A percentile compares a stretch with the other conserved stretches of the same genome.
Conservation (phyloP, 176 grass and related monocot genomes). For the Rhynchospora pubera region DNA sequence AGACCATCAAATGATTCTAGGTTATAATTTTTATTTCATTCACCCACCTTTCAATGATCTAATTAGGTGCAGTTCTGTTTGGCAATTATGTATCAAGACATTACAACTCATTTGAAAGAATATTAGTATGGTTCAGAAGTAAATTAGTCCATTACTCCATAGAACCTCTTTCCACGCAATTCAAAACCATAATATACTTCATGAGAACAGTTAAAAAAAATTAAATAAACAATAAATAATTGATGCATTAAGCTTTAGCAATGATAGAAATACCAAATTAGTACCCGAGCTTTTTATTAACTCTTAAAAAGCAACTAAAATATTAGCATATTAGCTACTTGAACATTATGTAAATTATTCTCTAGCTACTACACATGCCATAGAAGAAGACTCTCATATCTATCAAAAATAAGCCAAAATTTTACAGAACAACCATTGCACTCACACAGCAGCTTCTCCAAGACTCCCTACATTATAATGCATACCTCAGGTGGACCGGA, state of each 20-base stretch:
- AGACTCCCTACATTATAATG: not conserved
- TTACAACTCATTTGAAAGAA: not conserved
- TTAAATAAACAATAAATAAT: not conserved
- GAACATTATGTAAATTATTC: not conserved
- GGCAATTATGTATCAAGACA: not conserved
- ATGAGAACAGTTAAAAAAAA: not conserved
- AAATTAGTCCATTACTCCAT: not conserved
- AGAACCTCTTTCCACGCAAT: not conserved
- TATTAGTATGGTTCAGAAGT: not conserved
- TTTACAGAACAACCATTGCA: not conserved
- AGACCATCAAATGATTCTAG: not conserved
- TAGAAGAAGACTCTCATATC: not conserved
- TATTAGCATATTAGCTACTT: not conserved
- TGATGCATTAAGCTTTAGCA: not conserved
- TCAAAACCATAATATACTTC: not conserved
- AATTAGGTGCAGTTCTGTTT: not conserved
- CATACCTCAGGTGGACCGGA: slow-evolving; percentile 24
- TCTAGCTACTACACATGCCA: not conserved
- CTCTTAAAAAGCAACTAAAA: not conserved
- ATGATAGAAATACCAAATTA: not conserved
- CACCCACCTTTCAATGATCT: not conserved
- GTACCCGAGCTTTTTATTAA: not conserved
- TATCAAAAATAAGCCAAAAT: not conserved
- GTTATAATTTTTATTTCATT: not conserved
- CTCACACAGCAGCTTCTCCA: too few species aligned